A percentile compares a stretch with the other conserved stretches of the same genome.
phyloP scores from a whole-genome alignment of 78 protist species.

The Dictyostelium firmibasis region DNA sequence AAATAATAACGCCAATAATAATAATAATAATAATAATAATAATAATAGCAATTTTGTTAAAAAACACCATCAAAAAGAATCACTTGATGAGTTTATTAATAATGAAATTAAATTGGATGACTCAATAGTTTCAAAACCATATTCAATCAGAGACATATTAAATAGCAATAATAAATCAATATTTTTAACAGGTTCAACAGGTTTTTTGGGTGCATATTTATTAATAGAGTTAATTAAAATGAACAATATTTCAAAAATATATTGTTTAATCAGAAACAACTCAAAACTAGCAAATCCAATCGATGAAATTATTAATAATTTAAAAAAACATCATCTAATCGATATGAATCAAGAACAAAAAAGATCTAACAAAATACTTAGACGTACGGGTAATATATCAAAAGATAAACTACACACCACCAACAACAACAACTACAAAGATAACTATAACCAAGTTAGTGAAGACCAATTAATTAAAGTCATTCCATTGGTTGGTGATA shows the following conservation, averaged over 20 bases:
- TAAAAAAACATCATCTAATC: neutral
- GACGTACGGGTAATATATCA: neutral
- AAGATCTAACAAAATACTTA: too few relatives aligned
- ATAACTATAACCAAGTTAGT: neutral
- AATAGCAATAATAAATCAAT: neutral
- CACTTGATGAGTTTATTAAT: neutral
- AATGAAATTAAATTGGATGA: neutral
- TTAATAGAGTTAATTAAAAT: neutral
- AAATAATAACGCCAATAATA: too few relatives aligned
- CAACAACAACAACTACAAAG: too few relatives aligned
- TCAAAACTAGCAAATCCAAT: neutral
- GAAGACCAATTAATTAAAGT: neutral
- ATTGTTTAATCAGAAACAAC: slow-evolving; percentile 29
- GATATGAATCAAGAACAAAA: neutral
- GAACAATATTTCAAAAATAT: neutral
- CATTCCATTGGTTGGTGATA: neutral
- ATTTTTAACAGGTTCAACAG: slow-evolving; percentile 49
- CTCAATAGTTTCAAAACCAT: neutral
- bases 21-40: too few relatives aligned
- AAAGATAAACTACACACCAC: neutral
- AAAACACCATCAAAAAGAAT: neutral
- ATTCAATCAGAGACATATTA: neutral
- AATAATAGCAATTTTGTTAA: too few relatives aligned
- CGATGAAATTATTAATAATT: neutral
- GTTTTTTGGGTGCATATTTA: slow-evolving; percentile 33